Percentiles rank a stretch among this genome's conserved stretches.
These are phyloP conservation scores for Colletotrichum musicola DNA, from an alignment of 2,329 filamentous ascomycete genomes.

Conservation along the genomic window DNA sequence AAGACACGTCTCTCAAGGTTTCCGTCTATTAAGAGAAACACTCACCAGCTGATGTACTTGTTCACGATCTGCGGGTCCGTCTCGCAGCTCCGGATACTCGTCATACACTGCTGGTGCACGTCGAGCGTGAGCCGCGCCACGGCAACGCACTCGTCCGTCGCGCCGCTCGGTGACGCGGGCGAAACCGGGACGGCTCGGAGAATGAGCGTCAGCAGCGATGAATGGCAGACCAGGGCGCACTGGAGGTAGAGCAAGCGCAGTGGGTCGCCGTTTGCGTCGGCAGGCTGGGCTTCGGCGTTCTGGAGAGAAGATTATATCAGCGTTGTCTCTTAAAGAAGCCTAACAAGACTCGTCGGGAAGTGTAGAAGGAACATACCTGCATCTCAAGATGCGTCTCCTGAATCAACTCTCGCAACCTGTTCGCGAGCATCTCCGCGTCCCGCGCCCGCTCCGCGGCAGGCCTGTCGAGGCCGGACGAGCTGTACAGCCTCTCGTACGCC, in stretches of 20 bases:
- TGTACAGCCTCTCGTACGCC: constrained; percentile 51
- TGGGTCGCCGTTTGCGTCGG: constrained; percentile 34
- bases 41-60: constrained; percentile 53
- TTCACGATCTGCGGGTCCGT: constrained; percentile 45
- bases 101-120: constrained; percentile 50
- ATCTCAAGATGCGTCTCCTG: constrained; percentile 11
- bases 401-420: not conserved
- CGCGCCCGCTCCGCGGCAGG: not conserved
- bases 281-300: not conserved
- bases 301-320: not conserved
- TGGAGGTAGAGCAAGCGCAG: constrained; percentile 48
- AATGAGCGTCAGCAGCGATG: constrained; percentile 50
- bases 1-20: too few relatives aligned
- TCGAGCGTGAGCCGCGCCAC: constrained; percentile 50
- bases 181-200: constrained; percentile 44
- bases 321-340: not conserved
- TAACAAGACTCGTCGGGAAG: not conserved
- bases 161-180: constrained; percentile 29
- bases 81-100: constrained; percentile 43
- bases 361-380: not conserved
- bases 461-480: constrained; percentile 36
- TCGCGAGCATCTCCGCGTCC: constrained; percentile 4
- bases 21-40: not conserved
- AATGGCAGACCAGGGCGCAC: constrained; percentile 50
- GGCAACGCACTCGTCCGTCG: constrained; percentile 46